Percentiles rank a stretch among this genome's conserved stretches.
phyloP scores from a whole-genome alignment of 2,329 filamentous ascomycete species.

The Fusarium keratoplasticum region DNA sequence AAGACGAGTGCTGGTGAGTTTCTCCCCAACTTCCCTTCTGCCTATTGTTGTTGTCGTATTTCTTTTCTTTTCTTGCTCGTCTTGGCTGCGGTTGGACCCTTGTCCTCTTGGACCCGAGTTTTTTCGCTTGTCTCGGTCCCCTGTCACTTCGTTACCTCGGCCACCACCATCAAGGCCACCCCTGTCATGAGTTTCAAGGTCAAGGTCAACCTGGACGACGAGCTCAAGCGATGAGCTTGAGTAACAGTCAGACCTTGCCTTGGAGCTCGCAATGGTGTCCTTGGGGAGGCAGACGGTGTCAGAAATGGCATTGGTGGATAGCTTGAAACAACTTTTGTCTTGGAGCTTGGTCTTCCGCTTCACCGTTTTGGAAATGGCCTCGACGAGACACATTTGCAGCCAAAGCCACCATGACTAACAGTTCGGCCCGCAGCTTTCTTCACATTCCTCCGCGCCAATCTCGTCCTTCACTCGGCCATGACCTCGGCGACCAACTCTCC shows the following conservation, averaged over 20 bases:
- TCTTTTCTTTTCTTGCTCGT: slow-evolving; percentile 6
- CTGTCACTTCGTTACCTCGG: slow-evolving; percentile 36
- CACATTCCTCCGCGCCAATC: slow-evolving; percentile 82
- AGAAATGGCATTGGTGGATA: neutral
- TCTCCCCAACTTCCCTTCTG: slow-evolving; percentile 18
- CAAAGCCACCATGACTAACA: slow-evolving; percentile 33
- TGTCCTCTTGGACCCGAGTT: slow-evolving; percentile 20
- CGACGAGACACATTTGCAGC: neutral
- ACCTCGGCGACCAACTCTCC: slow-evolving; percentile 75
- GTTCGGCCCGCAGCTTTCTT: slow-evolving; percentile 74
- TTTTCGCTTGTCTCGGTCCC: slow-evolving; percentile 16
- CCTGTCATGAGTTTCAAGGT: slow-evolving; percentile 12
- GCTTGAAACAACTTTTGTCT: neutral
- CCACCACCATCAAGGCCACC: slow-evolving; percentile 28
- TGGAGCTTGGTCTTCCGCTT: neutral
- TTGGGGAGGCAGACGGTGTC: neutral
- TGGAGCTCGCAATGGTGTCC: neutral
- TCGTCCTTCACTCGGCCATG: slow-evolving; percentile 74
- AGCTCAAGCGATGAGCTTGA: neutral
- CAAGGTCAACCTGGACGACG: neutral
- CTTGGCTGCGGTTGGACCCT: slow-evolving; percentile 8
- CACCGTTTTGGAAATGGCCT: neutral
- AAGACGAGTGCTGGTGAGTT: slow-evolving; percentile 71
- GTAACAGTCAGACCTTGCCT: neutral
- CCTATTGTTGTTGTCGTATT: slow-evolving; percentile 12